A percentile compares a stretch with the other conserved stretches of the same genome.
Conservation (phyloP, 371 early-diverging fungal species). For the Globomyces sp. region DNA sequence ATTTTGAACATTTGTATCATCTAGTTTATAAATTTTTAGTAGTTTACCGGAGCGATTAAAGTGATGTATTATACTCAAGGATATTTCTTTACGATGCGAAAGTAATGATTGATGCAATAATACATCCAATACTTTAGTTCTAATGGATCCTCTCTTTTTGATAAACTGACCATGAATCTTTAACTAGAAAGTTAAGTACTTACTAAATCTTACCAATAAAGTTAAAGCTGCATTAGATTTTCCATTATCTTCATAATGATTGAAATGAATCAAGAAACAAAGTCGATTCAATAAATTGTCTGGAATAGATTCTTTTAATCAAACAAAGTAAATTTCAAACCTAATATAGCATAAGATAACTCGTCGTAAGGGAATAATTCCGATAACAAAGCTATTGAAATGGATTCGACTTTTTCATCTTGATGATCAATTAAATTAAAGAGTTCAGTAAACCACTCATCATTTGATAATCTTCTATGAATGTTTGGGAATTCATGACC, state of each 20-base stretch:
- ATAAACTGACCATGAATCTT: slow-evolving; percentile 10
- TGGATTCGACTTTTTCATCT: too few species aligned
- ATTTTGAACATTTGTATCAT: background rate
- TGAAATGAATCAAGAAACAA: background rate
- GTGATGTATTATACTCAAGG: slow-evolving; percentile 5
- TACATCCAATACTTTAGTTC: background rate
- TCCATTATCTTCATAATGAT: slow-evolving; percentile 7
- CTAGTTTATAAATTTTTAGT: background rate
- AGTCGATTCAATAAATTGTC: background rate
- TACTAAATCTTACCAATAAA: too few species aligned
- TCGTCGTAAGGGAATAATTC: slow-evolving; percentile 5
- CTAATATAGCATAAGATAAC: background rate
- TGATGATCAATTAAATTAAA: background rate
- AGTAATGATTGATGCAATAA: background rate
- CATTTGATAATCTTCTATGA: background rate
- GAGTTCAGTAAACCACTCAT: slow-evolving; percentile 3
- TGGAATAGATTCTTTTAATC: background rate
- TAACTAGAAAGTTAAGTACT: background rate
- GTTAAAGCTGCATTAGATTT: background rate
- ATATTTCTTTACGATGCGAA: slow-evolving; percentile 8
- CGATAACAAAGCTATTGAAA: background rate
- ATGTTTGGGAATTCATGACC: slow-evolving; percentile 8
- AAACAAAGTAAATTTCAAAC: background rate
- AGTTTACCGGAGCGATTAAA: slow-evolving; percentile 1
- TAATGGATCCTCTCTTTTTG: slow-evolving; percentile 6